These are phyloP conservation scores for Tolypocladium guangdongense DNA, from an alignment of 2,329 filamentous ascomycete species.

Conservation along the genomic window DNA sequence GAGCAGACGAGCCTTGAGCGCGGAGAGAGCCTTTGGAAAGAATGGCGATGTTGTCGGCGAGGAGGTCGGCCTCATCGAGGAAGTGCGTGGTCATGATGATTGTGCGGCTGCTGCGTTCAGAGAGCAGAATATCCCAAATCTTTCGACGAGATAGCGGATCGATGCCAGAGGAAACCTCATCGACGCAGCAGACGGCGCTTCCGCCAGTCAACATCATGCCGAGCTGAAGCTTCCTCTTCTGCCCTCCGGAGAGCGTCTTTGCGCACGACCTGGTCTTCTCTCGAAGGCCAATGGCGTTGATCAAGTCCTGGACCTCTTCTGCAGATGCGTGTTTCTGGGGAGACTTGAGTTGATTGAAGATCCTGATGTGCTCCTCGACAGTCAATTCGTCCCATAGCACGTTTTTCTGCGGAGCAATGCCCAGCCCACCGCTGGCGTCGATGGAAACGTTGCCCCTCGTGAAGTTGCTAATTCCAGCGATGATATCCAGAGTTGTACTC, in stretches of 20 bases:
- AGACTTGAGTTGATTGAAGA: constrained; percentile 77
- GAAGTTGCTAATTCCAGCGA: constrained; percentile 70
- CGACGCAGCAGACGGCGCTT: constrained; percentile 77
- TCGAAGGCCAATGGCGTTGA: constrained; percentile 61
- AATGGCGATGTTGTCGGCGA: constrained; percentile 82
- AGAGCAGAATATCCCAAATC: constrained; percentile 87
- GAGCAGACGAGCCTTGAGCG: constrained; percentile 73
- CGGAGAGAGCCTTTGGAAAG: constrained; percentile 75
- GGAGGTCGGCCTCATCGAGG: constrained; percentile 80
- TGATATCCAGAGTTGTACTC: constrained; percentile 78
- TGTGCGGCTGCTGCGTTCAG: constrained; percentile 70
- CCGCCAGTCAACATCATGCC: constrained; percentile 94
- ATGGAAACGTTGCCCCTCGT: constrained; percentile 69
- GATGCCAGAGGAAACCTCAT: constrained; percentile 81
- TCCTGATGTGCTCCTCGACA: constrained; percentile 70
- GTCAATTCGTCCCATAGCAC: constrained; percentile 86
- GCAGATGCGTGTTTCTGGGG: constrained; percentile 42
- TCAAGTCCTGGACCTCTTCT: constrained; percentile 50
- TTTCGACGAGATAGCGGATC: constrained; percentile 80
- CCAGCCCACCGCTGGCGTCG: constrained; percentile 69
- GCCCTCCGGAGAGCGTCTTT: constrained; percentile 75
- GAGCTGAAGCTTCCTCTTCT: constrained; percentile 84
- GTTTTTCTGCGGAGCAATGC: constrained; percentile 86
- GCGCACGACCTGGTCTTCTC: constrained; percentile 62
- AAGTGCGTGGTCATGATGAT: constrained; percentile 90